A percentile compares a stretch with the other conserved stretches of the same genome.
phyloP scores from a whole-genome alignment of 2,329 filamentous ascomycete species.

The Metarhizium rileyi region DNA sequence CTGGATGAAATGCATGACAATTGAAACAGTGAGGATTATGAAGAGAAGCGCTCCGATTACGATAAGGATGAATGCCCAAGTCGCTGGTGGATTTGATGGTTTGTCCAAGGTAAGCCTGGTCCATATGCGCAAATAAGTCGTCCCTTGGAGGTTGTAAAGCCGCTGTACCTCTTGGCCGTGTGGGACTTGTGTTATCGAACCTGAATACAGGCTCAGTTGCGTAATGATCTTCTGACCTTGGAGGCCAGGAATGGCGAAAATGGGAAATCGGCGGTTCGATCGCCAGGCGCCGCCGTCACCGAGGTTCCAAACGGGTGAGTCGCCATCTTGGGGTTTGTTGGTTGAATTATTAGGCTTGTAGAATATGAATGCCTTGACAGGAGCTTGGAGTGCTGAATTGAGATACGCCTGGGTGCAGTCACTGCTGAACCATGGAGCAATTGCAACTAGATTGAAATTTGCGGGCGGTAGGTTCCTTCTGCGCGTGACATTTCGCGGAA shows the following conservation, averaged over 20 bases:
- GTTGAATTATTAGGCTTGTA: slow-evolving; percentile 48
- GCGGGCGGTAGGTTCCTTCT: slow-evolving; percentile 56
- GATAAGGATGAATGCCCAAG: slow-evolving; percentile 72
- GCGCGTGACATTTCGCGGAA: slow-evolving; percentile 68
- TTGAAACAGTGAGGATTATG: slow-evolving; percentile 57
- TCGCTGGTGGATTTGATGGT: slow-evolving; percentile 48
- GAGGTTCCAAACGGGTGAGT: slow-evolving; percentile 60
- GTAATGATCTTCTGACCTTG: slow-evolving; percentile 60
- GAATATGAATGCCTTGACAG: slow-evolving; percentile 54
- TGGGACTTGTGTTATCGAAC: slow-evolving; percentile 55
- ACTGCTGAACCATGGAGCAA: slow-evolving; percentile 76
- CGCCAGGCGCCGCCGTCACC: slow-evolving; percentile 65
- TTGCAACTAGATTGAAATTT: slow-evolving; percentile 65
- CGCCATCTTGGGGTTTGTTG: slow-evolving; percentile 53
- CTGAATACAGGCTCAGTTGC: slow-evolving; percentile 67
- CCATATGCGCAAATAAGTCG: slow-evolving; percentile 52
- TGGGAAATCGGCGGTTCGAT: slow-evolving; percentile 59
- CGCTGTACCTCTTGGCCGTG: slow-evolving; percentile 45
- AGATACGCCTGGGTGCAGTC: slow-evolving; percentile 69
- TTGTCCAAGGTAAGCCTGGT: slow-evolving; percentile 41
- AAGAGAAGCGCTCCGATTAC: slow-evolving; percentile 62
- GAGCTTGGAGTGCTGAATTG: slow-evolving; percentile 44
- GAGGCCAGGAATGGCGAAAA: slow-evolving; percentile 68
- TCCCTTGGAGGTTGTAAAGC: slow-evolving; percentile 43
- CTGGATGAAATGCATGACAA: slow-evolving; percentile 70